Evolutionary conservation across 106 monocot genomes (phyloP), one percentile per base, ranked within the genome.

Genomic region (Hemerocallis citrina): DNA sequence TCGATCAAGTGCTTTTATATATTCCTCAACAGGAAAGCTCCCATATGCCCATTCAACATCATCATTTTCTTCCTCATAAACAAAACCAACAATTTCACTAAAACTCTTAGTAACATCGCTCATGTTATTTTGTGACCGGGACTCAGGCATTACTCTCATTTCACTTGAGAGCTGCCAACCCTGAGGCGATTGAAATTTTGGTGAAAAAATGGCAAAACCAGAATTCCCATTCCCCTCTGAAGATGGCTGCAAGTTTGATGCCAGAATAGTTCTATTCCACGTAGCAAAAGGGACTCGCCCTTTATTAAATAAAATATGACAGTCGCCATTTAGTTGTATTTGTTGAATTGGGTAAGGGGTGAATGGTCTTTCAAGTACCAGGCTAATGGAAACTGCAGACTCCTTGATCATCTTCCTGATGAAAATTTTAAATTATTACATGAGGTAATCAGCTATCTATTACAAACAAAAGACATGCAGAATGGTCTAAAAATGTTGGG

Each of bases 1-100:
- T 72, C 89, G 79, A 67, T 93, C 85, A 50, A 93, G 79, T 72
- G 93, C 93, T 71, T 89, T 93, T n/a, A 89, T 80, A 77, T 93
- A 93, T 68, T 93, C 93, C 51, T 93, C 93, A 55, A 89, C 47
- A 54, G 89, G 93, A 61, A 93, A 93, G 66, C 66, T 73, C 21
- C 93, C 85, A 59, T 55, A 78, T 35, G 77, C 62, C 93, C 93
- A 93, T 63, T 89, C 80, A 66, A 65, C 69, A 77, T 77, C 63
- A 46, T 37, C 82, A 57, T 35, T 55, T 23, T 70, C 66, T 61
- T 85, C 89, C 43, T 93, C 89, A 62, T 79, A 81, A 38, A 81
- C 72, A 22, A 81, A 68, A 28, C 77, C 72, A 71, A 82, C 66
- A 70, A 93, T 56, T 65, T 89, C 85, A 62, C 64, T 34, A 55